phyloP scores from a whole-genome alignment of 2,329 filamentous ascomycete genomes.

The Byssothecium circinans region DNA sequence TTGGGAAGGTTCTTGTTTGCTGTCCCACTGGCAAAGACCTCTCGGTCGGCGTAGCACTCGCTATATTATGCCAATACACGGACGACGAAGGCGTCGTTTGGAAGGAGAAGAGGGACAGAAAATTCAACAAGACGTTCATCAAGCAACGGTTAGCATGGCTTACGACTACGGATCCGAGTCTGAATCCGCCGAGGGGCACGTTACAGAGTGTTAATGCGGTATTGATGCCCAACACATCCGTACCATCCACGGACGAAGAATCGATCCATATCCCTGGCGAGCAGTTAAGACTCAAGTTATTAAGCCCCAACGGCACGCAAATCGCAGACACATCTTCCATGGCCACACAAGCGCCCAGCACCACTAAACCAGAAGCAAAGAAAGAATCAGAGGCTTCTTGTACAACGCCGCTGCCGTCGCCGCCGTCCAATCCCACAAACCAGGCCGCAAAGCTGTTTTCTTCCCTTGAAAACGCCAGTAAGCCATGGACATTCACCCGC shows the following conservation, averaged over 20 bases:
- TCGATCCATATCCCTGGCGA: neutral
- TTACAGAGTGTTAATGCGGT: conserved; percentile 91
- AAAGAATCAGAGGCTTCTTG: too few relatives aligned
- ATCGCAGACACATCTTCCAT: too few relatives aligned
- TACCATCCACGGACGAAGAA: neutral
- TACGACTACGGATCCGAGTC: conserved; percentile 74
- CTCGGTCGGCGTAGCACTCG: conserved; percentile 75
- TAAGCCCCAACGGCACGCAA: neutral
- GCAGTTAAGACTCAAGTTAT: neutral
- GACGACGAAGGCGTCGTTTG: conserved; percentile 60
- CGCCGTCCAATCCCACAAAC: too few relatives aligned
- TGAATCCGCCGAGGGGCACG: conserved; percentile 81
- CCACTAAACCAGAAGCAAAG: neutral
- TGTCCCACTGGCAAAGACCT: conserved; percentile 81
- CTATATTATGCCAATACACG: conserved; percentile 73
- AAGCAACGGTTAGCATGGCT: conserved; percentile 79
- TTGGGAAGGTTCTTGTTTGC: conserved; percentile 51
- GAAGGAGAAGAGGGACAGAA: neutral
- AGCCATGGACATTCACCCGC: conserved; percentile 64
- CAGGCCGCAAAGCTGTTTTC: conserved; percentile 18
- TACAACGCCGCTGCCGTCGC: too few relatives aligned
- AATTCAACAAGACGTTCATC: conserved; percentile 74
- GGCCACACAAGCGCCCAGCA: too few relatives aligned
- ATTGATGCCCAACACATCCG: conserved; percentile 60
- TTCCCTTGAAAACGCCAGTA: conserved; percentile 9